phyloP scores from a whole-genome alignment of 305 asterid species.

The Solanum hybrid region DNA sequence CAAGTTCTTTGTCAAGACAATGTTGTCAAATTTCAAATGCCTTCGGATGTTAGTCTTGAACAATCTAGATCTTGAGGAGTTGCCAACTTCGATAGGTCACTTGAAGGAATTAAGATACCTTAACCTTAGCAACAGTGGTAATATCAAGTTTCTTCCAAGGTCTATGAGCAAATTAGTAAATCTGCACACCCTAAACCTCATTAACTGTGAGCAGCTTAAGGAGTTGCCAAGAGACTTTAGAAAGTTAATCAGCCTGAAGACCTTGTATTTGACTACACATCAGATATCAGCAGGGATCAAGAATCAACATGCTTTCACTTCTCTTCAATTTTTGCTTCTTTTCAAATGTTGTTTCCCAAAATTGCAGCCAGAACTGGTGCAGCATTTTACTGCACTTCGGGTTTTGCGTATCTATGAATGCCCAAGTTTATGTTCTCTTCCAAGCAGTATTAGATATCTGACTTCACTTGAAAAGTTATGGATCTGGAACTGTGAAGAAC shows the following conservation, averaged over 20 bases:
- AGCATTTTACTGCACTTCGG: conserved; percentile 25
- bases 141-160: conserved; percentile 28
- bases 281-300: conserved; percentile 17
- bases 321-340: conserved; percentile 33
- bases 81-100: conserved; percentile 32
- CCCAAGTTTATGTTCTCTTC: conserved; percentile 31
- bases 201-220: conserved; percentile 38
- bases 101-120: conserved; percentile 31
- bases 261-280: conserved; percentile 36
- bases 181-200: conserved; percentile 41
- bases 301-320: conserved; percentile 13
- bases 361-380: conserved; percentile 27
- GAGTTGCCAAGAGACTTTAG: conserved; percentile 23
- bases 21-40: conserved; percentile 16
- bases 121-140: conserved; percentile 24
- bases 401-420: conserved; percentile 40
- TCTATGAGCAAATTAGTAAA: conserved; percentile 36
- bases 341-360: conserved; percentile 27
- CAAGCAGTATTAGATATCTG: conserved; percentile 23
- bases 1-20: conserved; percentile 12
- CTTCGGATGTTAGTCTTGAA: conserved; percentile 28
- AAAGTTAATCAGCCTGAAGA: conserved; percentile 21
- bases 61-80: conserved; percentile 29
- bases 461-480: conserved; percentile 41
- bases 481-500: conserved; percentile 50